A percentile compares a stretch with the other conserved stretches of the same genome.
Evolutionary conservation across 306 rosid genomes (phyloP).

Genomic region (Corylus heterophylla): DNA sequence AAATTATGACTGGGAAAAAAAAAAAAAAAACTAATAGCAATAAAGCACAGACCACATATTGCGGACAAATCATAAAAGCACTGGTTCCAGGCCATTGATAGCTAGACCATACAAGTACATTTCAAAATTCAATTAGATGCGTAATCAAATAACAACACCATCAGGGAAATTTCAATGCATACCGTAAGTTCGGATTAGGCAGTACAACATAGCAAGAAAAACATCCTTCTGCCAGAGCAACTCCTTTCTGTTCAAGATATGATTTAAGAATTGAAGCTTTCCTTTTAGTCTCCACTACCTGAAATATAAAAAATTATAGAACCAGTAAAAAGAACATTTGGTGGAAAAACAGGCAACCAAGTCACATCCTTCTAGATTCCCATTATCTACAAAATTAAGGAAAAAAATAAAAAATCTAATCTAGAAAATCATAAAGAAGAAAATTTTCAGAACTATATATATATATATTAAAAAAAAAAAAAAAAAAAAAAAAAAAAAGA

Average conservation of each 20-base stretch:
- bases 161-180: conserved; percentile 31
- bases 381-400: not conserved
- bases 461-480: no score
- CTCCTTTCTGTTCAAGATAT: conserved; percentile 90
- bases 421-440: no score
- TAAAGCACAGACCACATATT: not conserved
- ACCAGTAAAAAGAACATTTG: not conserved
- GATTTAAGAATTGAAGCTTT: conserved; percentile 75
- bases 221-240: conserved; percentile 62
- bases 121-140: not conserved
- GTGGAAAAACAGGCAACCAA: not conserved
- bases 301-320: conserved; percentile 18
- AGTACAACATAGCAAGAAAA: conserved; percentile 78
- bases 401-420: no score
- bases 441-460: no score
- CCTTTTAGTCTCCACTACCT: conserved; percentile 69
- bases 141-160: not conserved
- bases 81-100: not conserved
- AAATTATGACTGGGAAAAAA: not conserved
- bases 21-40: not conserved
- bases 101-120: no score
- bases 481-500: no score
- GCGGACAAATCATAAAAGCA: not conserved
- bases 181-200: conserved; percentile 82
- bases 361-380: not conserved